These are phyloP conservation scores for Elsinoe necatrix DNA, from an alignment of 2,329 filamentous ascomycete species.

Conservation along the genomic window DNA sequence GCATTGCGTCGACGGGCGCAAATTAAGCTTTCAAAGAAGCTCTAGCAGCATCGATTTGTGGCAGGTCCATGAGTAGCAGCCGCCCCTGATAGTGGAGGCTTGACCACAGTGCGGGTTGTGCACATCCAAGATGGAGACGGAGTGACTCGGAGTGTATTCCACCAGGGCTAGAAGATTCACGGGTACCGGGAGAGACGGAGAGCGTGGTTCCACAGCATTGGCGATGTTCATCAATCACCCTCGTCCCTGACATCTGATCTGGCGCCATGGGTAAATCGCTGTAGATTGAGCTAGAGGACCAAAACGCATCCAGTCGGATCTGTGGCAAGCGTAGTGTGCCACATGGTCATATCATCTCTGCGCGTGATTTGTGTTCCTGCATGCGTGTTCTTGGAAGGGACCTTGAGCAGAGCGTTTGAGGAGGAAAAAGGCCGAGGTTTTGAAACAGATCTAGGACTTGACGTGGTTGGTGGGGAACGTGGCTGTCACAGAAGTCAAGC, in stretches of 20 bases:
- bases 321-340: not conserved
- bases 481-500: constrained; percentile 6
- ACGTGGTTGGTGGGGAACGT: not conserved
- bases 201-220: constrained; percentile 1
- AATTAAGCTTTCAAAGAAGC: not conserved
- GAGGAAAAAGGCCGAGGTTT: not conserved
- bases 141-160: not conserved
- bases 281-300: not conserved
- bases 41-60: not conserved
- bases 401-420: not conserved
- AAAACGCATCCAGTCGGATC: not conserved
- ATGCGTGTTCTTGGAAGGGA: not conserved
- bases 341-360: not conserved
- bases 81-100: not conserved
- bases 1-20: not conserved
- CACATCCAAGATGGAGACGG: not conserved
- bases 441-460: not conserved
- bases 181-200: constrained; percentile 4
- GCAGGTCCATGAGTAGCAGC: not conserved
- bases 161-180: not conserved
- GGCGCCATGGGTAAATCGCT: not conserved
- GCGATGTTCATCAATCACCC: not conserved
- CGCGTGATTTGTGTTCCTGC: not conserved
- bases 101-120: constrained; percentile 1
- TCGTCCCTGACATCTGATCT: not conserved